Conservation (phyloP, 1,284 basidiomycete genomes). For the Rhodotorula glutinis region DNA sequence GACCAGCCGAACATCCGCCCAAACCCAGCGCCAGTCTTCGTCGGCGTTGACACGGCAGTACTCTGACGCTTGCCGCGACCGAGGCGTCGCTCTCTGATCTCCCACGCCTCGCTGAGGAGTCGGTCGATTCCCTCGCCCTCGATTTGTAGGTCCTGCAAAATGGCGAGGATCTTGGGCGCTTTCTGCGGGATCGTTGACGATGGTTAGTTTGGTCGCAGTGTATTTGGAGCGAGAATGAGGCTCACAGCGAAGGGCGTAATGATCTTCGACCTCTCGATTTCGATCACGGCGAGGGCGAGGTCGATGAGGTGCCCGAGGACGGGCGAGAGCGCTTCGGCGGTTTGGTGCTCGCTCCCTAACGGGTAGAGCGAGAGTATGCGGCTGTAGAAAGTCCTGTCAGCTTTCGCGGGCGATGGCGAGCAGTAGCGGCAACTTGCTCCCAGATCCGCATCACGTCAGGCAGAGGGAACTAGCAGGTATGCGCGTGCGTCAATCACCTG, state of each 20-base stretch:
- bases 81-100: conserved; percentile 29
- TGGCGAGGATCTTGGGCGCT: conserved; percentile 22
- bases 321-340: conserved; percentile 30
- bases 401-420: not conserved
- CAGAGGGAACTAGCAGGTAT: conserved; percentile 19
- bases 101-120: conserved; percentile 28
- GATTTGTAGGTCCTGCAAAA: conserved; percentile 20
- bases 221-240: too few relatives aligned
- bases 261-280: conserved; percentile 24
- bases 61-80: conserved; percentile 15
- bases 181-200: conserved; percentile 19
- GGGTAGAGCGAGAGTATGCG: conserved; percentile 36
- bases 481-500: too few relatives aligned
- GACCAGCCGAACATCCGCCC: conserved; percentile 10
- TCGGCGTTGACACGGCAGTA: not conserved
- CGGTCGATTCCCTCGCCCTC: conserved; percentile 22
- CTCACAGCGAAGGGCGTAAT: conserved; percentile 30
- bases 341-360: not conserved
- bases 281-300: conserved; percentile 29
- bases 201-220: too few relatives aligned
- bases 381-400: not conserved
- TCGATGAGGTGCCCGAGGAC: conserved; percentile 37
- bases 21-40: not conserved
- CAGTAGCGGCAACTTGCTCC: conserved; percentile 17
- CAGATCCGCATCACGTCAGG: conserved; percentile 37